Base-by-base conservation (phyloP, 345 rosid species). In the Brassica juncea region DNA sequence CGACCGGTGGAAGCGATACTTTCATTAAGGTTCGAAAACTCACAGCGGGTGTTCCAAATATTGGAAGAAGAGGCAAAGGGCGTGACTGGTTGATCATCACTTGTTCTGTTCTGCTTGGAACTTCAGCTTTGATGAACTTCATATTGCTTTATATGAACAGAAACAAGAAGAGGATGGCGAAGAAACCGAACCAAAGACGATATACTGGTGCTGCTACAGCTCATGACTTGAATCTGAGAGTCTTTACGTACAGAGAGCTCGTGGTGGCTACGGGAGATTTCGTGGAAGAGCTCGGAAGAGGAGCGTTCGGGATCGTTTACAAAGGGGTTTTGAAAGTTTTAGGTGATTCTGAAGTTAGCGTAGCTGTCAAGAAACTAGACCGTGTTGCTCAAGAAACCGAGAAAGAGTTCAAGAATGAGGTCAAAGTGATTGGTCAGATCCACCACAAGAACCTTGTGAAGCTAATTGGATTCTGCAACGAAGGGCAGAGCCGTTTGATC, bases 401-500 rank as follows among this genome's bases (percentile, higher is more conserved):
- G 34, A 80, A 78, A 73, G 86, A 80, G 73, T 86, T 88, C 70
- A 71, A 69, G 58, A 83, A 83, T 11, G 88, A 88, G 78, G 83
- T 84, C 15, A 80, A 78, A 47, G 84, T 73, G 30, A 83, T 86
- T 9, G 89, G 86, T 14, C 81, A 68, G 4, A 88, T 77, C 5
- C 81, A 82, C 77, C 89, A 88, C 75, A 88, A 78, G 79, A 86
- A 88, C 79, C 82, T 88, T 9, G 87, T 85, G 5, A 77, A 78
- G 34, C 82, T 85, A 11, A 23, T 83, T 62, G 89, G 89, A 2
- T 85, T 83, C 62, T 86, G 88, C 27, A 70, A 61, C 6, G 84
- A 83, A 67, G 63, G 77, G 4, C 76, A 68, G n/a, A 84, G 80
- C 61, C 67, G 85, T 3, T 73, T 84, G 69, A 71, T 82, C 15